Conservation (phyloP, 2,329 filamentous ascomycete species). For the Lecanoromycetidae sp. region DNA sequence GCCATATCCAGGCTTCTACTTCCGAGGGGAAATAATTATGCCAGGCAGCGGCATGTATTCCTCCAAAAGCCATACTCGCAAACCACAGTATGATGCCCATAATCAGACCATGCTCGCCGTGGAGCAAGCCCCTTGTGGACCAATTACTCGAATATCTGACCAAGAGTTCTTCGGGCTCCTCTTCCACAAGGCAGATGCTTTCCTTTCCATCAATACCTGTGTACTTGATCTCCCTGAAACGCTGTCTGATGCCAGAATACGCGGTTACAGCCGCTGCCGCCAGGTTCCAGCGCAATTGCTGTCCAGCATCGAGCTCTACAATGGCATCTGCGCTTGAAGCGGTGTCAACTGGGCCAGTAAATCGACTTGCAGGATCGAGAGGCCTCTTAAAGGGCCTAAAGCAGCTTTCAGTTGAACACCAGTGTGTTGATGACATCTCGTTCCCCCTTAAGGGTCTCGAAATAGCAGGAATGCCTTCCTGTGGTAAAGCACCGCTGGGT, state of each 20-base stretch:
- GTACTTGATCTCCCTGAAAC: neutral
- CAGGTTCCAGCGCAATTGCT: neutral
- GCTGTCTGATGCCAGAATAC: neutral
- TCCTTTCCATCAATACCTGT: neutral
- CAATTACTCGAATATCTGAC: slow-evolving; percentile 2
- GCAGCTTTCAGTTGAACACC: too few relatives aligned
- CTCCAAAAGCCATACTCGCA: slow-evolving; percentile 10
- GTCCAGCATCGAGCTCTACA: neutral
- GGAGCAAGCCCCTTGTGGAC: slow-evolving; percentile 7
- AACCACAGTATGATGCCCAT: slow-evolving; percentile 12
- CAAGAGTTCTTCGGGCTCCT: slow-evolving; percentile 7
- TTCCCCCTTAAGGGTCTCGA: too few relatives aligned
- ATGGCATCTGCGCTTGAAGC: neutral
- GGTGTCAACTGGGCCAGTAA: too few relatives aligned
- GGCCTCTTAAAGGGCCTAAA: too few relatives aligned
- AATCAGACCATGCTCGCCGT: neutral
- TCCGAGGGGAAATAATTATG: slow-evolving; percentile 21
- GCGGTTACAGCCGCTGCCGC: slow-evolving; percentile 1
- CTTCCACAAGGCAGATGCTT: neutral
- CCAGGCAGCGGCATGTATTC: slow-evolving; percentile 22
- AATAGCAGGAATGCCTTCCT: too few relatives aligned
- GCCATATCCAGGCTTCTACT: slow-evolving; percentile 21
- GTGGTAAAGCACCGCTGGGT: too few relatives aligned
- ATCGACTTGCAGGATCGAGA: too few relatives aligned
- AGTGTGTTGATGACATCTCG: too few relatives aligned